Conservation (phyloP, 2,329 filamentous ascomycete species). For the Cladosporium cucumerinum region DNA sequence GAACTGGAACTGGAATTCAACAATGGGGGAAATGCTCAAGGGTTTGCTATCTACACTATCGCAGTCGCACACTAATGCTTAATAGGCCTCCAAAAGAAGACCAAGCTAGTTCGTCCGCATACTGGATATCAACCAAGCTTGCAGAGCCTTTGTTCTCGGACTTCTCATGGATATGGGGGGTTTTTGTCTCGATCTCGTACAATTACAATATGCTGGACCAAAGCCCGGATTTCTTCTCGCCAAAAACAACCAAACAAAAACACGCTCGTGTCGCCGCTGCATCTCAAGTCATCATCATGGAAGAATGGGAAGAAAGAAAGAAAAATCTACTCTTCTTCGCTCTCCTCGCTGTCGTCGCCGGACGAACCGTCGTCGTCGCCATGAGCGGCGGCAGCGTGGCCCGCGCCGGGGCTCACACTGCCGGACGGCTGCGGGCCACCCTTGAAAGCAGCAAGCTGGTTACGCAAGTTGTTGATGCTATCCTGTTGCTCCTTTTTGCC, state of each 20-base stretch:
- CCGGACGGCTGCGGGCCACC: slow-evolving; percentile 18
- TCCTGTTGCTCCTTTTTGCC: slow-evolving; percentile 68
- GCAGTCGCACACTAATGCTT: background rate
- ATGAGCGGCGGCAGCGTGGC: slow-evolving; percentile 20
- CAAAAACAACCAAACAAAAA: background rate
- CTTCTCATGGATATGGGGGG: background rate
- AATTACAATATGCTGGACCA: slow-evolving; percentile 14
- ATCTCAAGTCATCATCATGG: slow-evolving; percentile 13
- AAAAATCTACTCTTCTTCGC: slow-evolving; percentile 33
- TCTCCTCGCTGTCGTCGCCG: slow-evolving; percentile 36
- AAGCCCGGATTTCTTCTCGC: background rate
- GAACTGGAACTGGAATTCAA: background rate
- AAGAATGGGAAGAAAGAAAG: background rate
- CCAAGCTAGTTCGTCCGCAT: background rate
- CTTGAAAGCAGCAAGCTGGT: slow-evolving; percentile 48
- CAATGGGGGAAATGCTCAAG: background rate
- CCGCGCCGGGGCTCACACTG: slow-evolving; percentile 23
- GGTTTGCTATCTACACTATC: background rate
- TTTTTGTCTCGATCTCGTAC: slow-evolving; percentile 3
- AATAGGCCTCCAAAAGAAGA: background rate
- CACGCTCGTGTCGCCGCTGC: slow-evolving; percentile 9
- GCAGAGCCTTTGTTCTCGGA: background rate
- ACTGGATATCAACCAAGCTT: background rate
- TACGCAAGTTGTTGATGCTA: slow-evolving; percentile 61
- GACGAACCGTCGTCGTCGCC: slow-evolving; percentile 21